Evolutionary conservation across 2,329 filamentous ascomycete species (phyloP).

Genomic region (Exophiala sp.): DNA sequence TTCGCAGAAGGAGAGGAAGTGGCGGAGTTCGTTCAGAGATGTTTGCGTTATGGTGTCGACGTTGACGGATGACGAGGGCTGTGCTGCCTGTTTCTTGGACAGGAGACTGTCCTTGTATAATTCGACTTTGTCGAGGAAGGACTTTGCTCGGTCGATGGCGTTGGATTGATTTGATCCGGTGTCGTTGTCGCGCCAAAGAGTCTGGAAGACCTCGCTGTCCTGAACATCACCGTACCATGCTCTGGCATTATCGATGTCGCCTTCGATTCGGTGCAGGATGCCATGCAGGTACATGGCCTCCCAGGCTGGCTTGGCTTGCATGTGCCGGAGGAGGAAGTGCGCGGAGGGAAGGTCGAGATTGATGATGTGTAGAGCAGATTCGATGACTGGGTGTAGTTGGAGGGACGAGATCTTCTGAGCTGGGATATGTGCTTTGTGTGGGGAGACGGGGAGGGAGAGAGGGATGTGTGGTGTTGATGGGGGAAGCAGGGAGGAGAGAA

Average conservation of each 20-base stretch:
- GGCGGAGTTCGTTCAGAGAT: slow-evolving; percentile 38
- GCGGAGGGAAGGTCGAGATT: slow-evolving; percentile 50
- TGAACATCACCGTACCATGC: slow-evolving; percentile 49
- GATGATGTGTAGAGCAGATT: slow-evolving; percentile 50
- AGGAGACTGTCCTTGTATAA: background rate
- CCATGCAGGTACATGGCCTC: slow-evolving; percentile 53
- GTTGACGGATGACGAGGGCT: background rate
- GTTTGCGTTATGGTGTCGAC: background rate
- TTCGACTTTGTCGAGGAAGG: slow-evolving; percentile 7
- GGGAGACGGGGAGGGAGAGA: slow-evolving; percentile 9
- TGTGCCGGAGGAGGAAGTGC: slow-evolving; percentile 53
- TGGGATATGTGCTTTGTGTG: background rate
- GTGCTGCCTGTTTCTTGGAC: background rate
- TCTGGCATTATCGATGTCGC: slow-evolving; percentile 48
- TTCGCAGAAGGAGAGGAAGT: slow-evolving; percentile 43
- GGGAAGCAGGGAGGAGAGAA: background rate
- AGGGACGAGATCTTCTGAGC: slow-evolving; percentile 25
- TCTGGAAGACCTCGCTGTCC: slow-evolving; percentile 34
- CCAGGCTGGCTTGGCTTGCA: slow-evolving; percentile 47
- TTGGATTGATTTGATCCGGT: background rate
- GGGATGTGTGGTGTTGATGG: background rate
- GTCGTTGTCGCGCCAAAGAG: slow-evolving; percentile 32
- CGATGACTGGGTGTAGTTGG: slow-evolving; percentile 46
- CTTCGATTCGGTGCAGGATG: slow-evolving; percentile 51
- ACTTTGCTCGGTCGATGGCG: slow-evolving; percentile 12